Percentiles rank a stretch among this genome's conserved stretches.
phyloP scores from a whole-genome alignment of 2,329 filamentous ascomycete species.

The Podosphaera xanthii region DNA sequence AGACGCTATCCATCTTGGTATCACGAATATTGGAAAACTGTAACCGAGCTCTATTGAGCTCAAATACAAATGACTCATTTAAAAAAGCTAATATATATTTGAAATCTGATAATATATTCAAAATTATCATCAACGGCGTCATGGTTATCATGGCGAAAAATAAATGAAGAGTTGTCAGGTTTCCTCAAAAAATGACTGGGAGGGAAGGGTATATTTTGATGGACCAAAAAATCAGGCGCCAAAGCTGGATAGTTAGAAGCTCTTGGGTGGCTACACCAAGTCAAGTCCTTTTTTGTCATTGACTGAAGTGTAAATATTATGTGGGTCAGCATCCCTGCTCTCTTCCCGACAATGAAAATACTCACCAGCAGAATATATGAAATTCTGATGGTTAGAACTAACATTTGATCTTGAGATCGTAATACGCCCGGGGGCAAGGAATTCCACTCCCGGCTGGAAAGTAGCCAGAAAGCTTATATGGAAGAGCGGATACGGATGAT shows the following conservation, averaged over 20 bases:
- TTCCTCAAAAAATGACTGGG: background rate
- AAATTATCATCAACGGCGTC: background rate
- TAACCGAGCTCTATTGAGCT: background rate
- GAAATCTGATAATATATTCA: background rate
- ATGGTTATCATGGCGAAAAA: background rate
- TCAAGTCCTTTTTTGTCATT: background rate
- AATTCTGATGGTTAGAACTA: background rate
- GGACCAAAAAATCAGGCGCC: background rate
- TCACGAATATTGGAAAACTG: background rate
- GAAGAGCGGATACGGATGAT: background rate
- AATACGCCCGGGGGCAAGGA: too few species aligned
- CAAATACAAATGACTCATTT: background rate
- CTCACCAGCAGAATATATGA: background rate
- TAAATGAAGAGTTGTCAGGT: too few species aligned
- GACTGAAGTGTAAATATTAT: background rate
- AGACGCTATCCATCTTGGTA: background rate
- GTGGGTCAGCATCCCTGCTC: background rate
- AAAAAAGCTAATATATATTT: background rate
- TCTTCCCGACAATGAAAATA: background rate
- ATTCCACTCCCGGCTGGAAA: background rate
- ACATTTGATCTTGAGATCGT: background rate
- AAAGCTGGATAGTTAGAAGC: background rate
- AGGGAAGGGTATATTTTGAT: background rate
- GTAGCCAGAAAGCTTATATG: background rate
- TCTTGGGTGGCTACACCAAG: background rate